Percentiles rank a stretch among this genome's conserved stretches.
These are phyloP conservation scores for Mycena epipterygia DNA, from an alignment of 768 basidiomycete genomes.

Conservation along the genomic window DNA sequence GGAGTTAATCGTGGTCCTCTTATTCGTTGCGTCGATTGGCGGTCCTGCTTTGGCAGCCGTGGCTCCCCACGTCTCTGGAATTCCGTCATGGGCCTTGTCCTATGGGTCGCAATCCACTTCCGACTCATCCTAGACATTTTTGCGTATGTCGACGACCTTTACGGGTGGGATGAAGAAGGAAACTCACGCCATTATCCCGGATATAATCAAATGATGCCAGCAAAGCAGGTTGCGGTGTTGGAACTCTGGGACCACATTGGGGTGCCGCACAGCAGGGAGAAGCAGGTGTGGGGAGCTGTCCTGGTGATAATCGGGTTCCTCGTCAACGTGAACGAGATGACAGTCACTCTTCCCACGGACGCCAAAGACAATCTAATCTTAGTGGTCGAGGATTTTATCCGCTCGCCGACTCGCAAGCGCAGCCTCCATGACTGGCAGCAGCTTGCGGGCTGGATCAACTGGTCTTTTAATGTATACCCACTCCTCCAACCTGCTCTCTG, in stretches of 20 bases:
- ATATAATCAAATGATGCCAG: constrained; percentile 36
- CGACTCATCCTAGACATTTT: constrained; percentile 17
- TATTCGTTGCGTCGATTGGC: not conserved
- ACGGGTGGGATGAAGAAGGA: not conserved
- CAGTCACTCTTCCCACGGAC: constrained; percentile 32
- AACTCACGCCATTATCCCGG: not conserved
- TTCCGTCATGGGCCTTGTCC: too few species aligned
- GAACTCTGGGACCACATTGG: constrained; percentile 49
- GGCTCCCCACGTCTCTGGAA: too few species aligned
- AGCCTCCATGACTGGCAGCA: not conserved
- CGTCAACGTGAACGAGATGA: constrained; percentile 12
- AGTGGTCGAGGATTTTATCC: not conserved
- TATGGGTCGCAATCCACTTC: constrained; percentile 2
- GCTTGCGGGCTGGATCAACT: too few species aligned
- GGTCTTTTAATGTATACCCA: not conserved
- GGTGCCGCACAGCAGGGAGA: constrained; percentile 46
- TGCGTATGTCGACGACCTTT: constrained; percentile 5
- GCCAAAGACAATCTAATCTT: not conserved
- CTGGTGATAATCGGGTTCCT: constrained; percentile 49
- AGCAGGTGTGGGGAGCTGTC: constrained; percentile 42
- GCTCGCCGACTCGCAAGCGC: not conserved
- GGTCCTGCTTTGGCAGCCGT: not conserved
- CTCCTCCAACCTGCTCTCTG: too few species aligned
- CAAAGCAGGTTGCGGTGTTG: constrained; percentile 43
- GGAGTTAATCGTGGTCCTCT: not conserved